These are phyloP conservation scores for Nicotiana tomentosiformis DNA, from an alignment of 257 asterid species.

Conservation along the genomic window DNA sequence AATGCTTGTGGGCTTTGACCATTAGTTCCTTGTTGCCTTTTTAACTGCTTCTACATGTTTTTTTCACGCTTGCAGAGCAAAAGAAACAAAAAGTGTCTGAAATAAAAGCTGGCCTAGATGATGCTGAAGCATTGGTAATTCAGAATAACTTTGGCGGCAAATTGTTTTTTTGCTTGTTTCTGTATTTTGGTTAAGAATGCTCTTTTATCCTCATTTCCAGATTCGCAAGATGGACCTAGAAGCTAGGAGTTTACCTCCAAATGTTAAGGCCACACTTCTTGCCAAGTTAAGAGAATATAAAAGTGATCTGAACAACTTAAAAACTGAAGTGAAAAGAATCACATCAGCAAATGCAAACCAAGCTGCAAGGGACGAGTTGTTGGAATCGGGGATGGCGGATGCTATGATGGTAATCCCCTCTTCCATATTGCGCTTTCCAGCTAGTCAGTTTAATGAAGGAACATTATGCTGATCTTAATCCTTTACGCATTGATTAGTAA, in stretches of 20 bases:
- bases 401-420: conserved; percentile 39
- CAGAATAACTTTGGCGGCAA: background rate
- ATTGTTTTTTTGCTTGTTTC: background rate
- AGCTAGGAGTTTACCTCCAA: conserved; percentile 82
- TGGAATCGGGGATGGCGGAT: conserved; percentile 75
- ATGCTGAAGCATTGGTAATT: conserved; percentile 61
- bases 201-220: conserved; percentile 24
- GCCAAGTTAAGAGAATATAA: conserved; percentile 78
- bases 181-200: background rate
- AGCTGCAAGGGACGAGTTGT: conserved; percentile 56
- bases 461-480: background rate
- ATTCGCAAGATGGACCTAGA: conserved; percentile 90
- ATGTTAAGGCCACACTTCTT: conserved; percentile 60
- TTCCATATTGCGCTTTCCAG: background rate
- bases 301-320: conserved; percentile 70
- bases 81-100: conserved; percentile 56
- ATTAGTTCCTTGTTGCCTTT: background rate
- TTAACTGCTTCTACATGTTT: background rate
- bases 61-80: conserved; percentile 48
- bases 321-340: conserved; percentile 71
- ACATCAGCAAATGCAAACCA: conserved; percentile 46
- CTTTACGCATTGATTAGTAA: background rate
- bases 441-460: background rate
- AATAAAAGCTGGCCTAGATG: conserved; percentile 45
- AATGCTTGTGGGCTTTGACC: background rate